These are phyloP conservation scores for Saitozyma sp. DNA, from an alignment of 768 basidiomycete species.

Conservation along the genomic window DNA sequence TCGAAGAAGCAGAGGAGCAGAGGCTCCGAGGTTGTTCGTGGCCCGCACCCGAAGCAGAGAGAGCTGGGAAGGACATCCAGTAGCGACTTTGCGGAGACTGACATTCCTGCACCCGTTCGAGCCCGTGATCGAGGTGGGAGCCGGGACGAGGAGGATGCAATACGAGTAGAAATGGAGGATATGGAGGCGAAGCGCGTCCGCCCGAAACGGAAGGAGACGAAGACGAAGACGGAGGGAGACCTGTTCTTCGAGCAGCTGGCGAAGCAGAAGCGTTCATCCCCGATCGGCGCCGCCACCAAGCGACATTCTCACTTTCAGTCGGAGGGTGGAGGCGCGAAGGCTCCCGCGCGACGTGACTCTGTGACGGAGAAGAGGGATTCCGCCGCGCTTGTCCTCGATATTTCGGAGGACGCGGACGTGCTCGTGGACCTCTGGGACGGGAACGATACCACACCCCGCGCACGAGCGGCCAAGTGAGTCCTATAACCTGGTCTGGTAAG, in stretches of 20 bases:
- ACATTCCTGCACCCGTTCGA: not conserved
- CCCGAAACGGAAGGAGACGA: not conserved
- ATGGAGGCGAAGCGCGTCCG: not conserved
- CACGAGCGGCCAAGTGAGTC: too few species aligned
- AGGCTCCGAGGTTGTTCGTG: not conserved
- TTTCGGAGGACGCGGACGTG: too few species aligned
- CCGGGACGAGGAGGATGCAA: not conserved
- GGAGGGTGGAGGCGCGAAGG: too few species aligned
- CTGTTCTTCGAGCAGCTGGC: not conserved
- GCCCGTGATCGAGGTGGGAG: not conserved
- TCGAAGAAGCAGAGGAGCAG: not conserved
- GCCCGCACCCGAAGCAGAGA: not conserved
- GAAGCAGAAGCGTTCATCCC: not conserved
- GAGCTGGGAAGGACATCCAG: not conserved
- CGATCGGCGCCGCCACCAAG: too few species aligned
- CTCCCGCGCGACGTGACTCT: too few species aligned
- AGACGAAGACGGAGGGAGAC: not conserved
- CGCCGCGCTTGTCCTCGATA: too few species aligned
- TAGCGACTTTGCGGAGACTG: not conserved
- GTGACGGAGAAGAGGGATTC: too few species aligned
- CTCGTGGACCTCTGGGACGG: too few species aligned
- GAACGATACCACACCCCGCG: too few species aligned
- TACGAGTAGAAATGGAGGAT: not conserved
- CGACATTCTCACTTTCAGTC: too few species aligned
- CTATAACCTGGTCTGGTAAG: too few species aligned